A percentile compares a stretch with the other conserved stretches of the same genome.
phyloP scores from a whole-genome alignment of 805 yeast species.

The Candida piceae region DNA sequence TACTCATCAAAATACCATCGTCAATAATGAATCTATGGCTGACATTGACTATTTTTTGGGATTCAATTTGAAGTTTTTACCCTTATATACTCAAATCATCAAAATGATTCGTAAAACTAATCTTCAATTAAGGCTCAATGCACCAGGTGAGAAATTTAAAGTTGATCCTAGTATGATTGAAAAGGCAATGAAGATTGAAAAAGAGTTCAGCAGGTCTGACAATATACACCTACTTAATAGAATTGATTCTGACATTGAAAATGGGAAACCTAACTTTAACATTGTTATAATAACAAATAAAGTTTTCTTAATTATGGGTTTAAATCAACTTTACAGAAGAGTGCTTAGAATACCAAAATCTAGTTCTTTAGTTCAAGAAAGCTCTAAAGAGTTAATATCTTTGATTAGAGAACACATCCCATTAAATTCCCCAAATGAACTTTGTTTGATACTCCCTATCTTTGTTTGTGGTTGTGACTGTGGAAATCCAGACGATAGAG shows the following conservation, averaged over 20 bases:
- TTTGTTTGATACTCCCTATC: slow-evolving; percentile 50
- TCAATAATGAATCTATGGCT: slow-evolving; percentile 25
- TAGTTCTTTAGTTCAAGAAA: slow-evolving; percentile 43
- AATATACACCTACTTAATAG: slow-evolving; percentile 6
- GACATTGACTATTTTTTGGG: slow-evolving; percentile 63
- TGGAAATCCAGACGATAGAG: slow-evolving; percentile 30
- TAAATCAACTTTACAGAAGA: slow-evolving; percentile 53
- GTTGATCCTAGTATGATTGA: slow-evolving; percentile 21
- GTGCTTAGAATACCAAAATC: slow-evolving; percentile 43
- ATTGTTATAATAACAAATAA: slow-evolving; percentile 43
- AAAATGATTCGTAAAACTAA: slow-evolving; percentile 32
- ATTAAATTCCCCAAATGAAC: slow-evolving; percentile 44
- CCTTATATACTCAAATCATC: slow-evolving; percentile 49
- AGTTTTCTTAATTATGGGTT: slow-evolving; percentile 47
- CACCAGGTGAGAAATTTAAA: neutral
- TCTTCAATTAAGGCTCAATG: slow-evolving; percentile 10
- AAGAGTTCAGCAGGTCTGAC: slow-evolving; percentile 26
- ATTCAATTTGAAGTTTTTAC: slow-evolving; percentile 57
- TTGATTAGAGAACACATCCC: slow-evolving; percentile 37
- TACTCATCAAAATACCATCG: slow-evolving; percentile 4
- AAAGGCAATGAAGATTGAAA: slow-evolving; percentile 38
- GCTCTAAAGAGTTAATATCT: slow-evolving; percentile 37
- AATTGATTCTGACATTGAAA: no score
- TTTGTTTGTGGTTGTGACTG: slow-evolving; percentile 60
- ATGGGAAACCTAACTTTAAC: slow-evolving; percentile 11